phyloP scores from a whole-genome alignment of 345 rosid genomes.

The Salix purpurea region DNA sequence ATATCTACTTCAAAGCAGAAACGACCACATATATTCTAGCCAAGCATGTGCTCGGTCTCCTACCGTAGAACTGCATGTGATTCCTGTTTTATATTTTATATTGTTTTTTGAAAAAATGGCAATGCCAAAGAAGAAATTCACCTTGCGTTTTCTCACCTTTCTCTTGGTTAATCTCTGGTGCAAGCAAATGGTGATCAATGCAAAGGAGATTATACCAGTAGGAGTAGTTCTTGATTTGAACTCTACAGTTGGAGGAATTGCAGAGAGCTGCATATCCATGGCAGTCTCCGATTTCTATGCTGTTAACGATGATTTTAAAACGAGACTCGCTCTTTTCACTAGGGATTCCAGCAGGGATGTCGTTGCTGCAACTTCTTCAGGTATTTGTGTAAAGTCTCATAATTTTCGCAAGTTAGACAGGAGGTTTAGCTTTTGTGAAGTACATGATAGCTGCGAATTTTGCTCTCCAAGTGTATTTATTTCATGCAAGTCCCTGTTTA shows the following conservation, averaged over 20 bases:
- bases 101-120: not conserved
- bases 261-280: conserved; percentile 19
- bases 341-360: conserved; percentile 28
- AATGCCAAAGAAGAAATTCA: not conserved
- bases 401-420: too few relatives aligned
- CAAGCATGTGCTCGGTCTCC: too few relatives aligned
- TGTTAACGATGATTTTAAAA: conserved; percentile 17
- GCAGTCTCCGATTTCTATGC: conserved; percentile 29
- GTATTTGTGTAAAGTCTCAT: conserved; percentile 1
- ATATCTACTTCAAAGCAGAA: too few relatives aligned
- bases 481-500: too few relatives aligned
- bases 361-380: conserved; percentile 34
- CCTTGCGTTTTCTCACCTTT: not conserved
- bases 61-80: too few relatives aligned
- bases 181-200: not conserved
- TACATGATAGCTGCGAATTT: too few relatives aligned
- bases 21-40: too few relatives aligned
- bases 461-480: too few relatives aligned
- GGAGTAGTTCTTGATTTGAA: conserved; percentile 38
- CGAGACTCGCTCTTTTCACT: conserved; percentile 18
- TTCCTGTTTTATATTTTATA: too few relatives aligned
- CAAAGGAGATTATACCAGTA: not conserved
- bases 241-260: conserved; percentile 12
- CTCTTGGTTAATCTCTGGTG: not conserved
- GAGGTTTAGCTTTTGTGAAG: too few relatives aligned